Conservation (phyloP, 2,329 filamentous ascomycete species). For the Mycogone perniciosa region DNA sequence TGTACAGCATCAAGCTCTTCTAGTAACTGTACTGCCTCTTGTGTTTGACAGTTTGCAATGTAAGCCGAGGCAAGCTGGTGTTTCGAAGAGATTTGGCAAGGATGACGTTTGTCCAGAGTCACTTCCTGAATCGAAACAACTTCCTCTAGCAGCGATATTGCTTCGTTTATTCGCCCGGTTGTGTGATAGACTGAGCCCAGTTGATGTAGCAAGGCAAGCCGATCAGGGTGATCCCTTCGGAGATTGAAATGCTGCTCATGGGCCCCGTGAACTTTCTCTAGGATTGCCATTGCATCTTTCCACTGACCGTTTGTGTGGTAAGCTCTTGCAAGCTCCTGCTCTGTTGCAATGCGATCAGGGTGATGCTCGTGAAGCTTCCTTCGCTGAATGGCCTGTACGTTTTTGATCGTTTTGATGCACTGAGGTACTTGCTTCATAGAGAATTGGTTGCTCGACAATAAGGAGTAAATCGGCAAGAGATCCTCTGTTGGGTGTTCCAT, state of each 20-base stretch:
- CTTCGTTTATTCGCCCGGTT: conserved; percentile 6
- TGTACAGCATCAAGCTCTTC: conserved; percentile 4
- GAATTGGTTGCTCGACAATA: conserved; percentile 1
- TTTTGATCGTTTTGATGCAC: conserved; percentile 1
- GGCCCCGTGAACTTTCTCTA: background rate
- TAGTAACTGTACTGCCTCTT: conserved; percentile 10
- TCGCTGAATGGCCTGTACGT: background rate
- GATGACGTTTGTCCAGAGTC: background rate
- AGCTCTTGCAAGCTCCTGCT: conserved; percentile 4
- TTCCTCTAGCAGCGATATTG: conserved; percentile 6
- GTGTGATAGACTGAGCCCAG: conserved; percentile 6
- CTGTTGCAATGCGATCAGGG: background rate
- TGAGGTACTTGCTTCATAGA: background rate
- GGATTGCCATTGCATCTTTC: conserved; percentile 3
- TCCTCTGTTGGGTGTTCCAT: background rate
- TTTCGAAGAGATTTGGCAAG: conserved; percentile 5
- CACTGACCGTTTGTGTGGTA: conserved; percentile 4
- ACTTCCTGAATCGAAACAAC: conserved; percentile 8
- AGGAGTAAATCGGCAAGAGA: background rate
- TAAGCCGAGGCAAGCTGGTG: conserved; percentile 10
- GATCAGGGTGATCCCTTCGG: background rate
- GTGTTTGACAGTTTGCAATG: conserved; percentile 2
- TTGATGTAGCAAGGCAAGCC: background rate
- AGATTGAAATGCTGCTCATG: background rate
- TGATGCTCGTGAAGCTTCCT: background rate